Evolutionary conservation across 2,329 filamentous ascomycete species (phyloP).

Genomic region (Penicillium sp.): DNA sequence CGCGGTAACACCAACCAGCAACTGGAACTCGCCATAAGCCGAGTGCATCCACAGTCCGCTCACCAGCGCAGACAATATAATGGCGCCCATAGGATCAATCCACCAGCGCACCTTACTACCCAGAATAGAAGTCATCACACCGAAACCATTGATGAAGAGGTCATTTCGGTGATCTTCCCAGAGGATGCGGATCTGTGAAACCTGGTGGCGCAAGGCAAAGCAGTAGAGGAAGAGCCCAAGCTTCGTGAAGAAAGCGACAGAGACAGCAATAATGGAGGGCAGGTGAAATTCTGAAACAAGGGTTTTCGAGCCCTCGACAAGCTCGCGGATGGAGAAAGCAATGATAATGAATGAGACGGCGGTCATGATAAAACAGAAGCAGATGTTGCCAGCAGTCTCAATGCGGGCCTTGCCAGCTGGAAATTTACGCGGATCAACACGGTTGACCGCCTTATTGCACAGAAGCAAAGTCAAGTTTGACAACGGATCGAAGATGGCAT

Average conservation of each 20-base stretch:
- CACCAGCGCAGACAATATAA: slow-evolving; percentile 73
- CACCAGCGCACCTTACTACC: slow-evolving; percentile 87
- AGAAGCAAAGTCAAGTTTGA: slow-evolving; percentile 84
- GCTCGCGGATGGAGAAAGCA: slow-evolving; percentile 71
- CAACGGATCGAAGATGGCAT: slow-evolving; percentile 86
- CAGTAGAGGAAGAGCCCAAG: slow-evolving; percentile 82
- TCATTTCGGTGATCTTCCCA: slow-evolving; percentile 98
- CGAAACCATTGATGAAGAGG: slow-evolving; percentile 90
- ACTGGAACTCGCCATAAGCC: slow-evolving; percentile 80
- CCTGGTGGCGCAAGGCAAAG: slow-evolving; percentile 82
- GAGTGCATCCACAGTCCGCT: slow-evolving; percentile 75
- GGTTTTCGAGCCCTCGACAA: slow-evolving; percentile 48
- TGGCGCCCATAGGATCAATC: slow-evolving; percentile 89
- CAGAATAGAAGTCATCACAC: slow-evolving; percentile 84
- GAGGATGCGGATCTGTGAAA: slow-evolving; percentile 83
- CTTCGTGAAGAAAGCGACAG: slow-evolving; percentile 78
- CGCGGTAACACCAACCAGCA: slow-evolving; percentile 84
- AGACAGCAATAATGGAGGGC: slow-evolving; percentile 77
- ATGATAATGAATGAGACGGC: slow-evolving; percentile 88
- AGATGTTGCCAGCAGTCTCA: slow-evolving; percentile 91
- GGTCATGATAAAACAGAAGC: slow-evolving; percentile 95
- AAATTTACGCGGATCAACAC: slow-evolving; percentile 78
- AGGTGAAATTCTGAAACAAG: slow-evolving; percentile 65
- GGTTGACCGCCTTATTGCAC: slow-evolving; percentile 78
- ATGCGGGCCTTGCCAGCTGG: slow-evolving; percentile 89